Conservation (phyloP, 148 eudicot genomes). For the Tetragonia tetragonoides region DNA sequence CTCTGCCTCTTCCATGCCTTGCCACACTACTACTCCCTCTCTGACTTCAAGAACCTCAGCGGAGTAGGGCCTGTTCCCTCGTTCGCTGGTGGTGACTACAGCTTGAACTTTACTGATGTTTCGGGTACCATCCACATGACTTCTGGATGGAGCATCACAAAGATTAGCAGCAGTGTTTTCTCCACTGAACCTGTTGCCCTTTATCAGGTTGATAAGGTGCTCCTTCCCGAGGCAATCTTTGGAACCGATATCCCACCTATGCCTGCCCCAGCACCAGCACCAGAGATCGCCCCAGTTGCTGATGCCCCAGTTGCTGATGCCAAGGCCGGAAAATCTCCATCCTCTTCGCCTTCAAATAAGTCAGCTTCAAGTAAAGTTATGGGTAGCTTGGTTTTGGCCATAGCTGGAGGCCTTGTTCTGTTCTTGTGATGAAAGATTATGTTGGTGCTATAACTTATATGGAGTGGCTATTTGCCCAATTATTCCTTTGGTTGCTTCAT, state of each 20-base stretch:
- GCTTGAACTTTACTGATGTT: conserved; percentile 62
- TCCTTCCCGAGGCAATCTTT: conserved; percentile 83
- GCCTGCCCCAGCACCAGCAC: conserved; percentile 83
- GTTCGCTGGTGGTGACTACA: conserved; percentile 63
- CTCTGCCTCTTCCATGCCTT: conserved; percentile 82
- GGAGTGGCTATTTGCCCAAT: conserved; percentile 22
- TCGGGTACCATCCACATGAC: conserved; percentile 54
- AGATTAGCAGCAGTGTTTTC: conserved; percentile 66
- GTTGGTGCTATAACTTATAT: conserved; percentile 32
- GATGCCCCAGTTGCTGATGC: conserved; percentile 41
- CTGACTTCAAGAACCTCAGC: conserved; percentile 73
- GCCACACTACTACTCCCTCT: conserved; percentile 70
- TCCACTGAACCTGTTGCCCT: conserved; percentile 68
- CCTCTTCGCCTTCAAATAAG: conserved; percentile 17
- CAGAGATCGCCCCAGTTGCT: conserved; percentile 46
- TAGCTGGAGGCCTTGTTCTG: conserved; percentile 38
- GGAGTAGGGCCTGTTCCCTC: conserved; percentile 46
- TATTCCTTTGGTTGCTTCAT: conserved; percentile 42
- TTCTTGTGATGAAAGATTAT: conserved; percentile 31
- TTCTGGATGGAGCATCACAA: conserved; percentile 70
- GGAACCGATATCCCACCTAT: conserved; percentile 88
- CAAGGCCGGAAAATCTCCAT: conserved; percentile 24
- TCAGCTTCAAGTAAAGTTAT: conserved; percentile 31
- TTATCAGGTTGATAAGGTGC: conserved; percentile 68
- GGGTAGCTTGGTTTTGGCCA: conserved; percentile 39